These are phyloP conservation scores for Pleurotus pulmonarius DNA, from an alignment of 768 basidiomycete genomes.

Conservation along the genomic window DNA sequence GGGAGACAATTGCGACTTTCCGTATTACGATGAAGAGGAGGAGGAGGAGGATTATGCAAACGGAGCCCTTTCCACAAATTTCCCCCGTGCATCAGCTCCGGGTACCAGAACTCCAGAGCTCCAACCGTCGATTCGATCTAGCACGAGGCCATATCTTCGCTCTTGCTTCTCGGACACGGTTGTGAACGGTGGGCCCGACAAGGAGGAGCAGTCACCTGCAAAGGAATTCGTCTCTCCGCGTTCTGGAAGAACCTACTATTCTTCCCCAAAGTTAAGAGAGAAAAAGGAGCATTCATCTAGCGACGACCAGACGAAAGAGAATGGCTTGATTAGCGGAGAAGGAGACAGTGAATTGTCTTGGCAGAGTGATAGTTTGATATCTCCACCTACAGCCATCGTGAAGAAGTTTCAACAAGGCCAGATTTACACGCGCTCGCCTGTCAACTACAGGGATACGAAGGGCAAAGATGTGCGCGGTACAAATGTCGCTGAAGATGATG, in stretches of 20 bases:
- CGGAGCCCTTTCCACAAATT: not conserved
- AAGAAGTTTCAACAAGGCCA: not conserved
- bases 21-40: not conserved
- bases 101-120: slow-evolving; percentile 4
- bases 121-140: not conserved
- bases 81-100: not conserved
- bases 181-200: not conserved
- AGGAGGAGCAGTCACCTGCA: not conserved
- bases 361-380: slow-evolving; percentile 6
- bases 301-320: not conserved
- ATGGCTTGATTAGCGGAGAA: not conserved
- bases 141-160: not conserved
- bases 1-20: too few relatives aligned
- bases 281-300: not conserved
- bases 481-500: not conserved
- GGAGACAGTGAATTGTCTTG: not conserved
- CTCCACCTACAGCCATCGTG: not conserved
- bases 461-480: not conserved
- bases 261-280: not conserved
- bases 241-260: not conserved
- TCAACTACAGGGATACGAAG: not conserved
- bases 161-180: slow-evolving; percentile 1
- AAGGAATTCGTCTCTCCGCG: slow-evolving; percentile 1
- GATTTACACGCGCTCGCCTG: not conserved
- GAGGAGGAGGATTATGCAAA: not conserved